A percentile compares a stretch with the other conserved stretches of the same genome.
Evolutionary conservation across 257 asterid genomes (phyloP).

Genomic region (Solanum neorickii): DNA sequence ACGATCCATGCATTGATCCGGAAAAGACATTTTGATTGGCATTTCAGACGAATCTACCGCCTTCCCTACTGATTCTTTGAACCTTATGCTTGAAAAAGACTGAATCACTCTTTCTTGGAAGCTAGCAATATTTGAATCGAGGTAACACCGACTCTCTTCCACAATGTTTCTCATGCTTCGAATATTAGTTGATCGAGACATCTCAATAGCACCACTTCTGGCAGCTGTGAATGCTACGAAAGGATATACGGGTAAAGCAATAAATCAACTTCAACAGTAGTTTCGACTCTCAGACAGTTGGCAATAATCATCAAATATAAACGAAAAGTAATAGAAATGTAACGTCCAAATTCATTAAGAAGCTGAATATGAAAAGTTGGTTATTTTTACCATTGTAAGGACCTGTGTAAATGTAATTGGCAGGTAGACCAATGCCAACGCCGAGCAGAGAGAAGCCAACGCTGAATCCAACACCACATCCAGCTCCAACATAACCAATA

Average conservation of each 20-base stretch:
- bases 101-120: slow-evolving; percentile 16
- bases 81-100: slow-evolving; percentile 15
- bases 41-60: slow-evolving; percentile 19
- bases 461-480: slow-evolving; percentile 88
- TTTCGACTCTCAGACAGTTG: background rate
- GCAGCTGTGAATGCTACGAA: slow-evolving; percentile 34
- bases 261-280: background rate
- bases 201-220: slow-evolving; percentile 29
- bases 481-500: slow-evolving; percentile 87
- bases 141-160: slow-evolving; percentile 27
- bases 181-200: slow-evolving; percentile 25
- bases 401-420: slow-evolving; percentile 33
- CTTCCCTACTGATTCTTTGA: slow-evolving; percentile 16
- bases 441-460: slow-evolving; percentile 78
- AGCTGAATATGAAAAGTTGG: background rate
- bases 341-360: background rate
- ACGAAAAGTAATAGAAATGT: background rate
- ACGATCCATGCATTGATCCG: slow-evolving; percentile 22
- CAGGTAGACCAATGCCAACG: slow-evolving; percentile 82
- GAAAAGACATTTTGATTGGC: slow-evolving; percentile 18
- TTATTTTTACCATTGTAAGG: slow-evolving; percentile 46
- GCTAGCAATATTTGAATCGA: slow-evolving; percentile 15
- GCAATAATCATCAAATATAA: background rate
- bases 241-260: background rate
- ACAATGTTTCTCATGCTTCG: slow-evolving; percentile 14